phyloP scores from a whole-genome alignment of 2,329 filamentous ascomycete species.

The Colletotrichum echinochloae region DNA sequence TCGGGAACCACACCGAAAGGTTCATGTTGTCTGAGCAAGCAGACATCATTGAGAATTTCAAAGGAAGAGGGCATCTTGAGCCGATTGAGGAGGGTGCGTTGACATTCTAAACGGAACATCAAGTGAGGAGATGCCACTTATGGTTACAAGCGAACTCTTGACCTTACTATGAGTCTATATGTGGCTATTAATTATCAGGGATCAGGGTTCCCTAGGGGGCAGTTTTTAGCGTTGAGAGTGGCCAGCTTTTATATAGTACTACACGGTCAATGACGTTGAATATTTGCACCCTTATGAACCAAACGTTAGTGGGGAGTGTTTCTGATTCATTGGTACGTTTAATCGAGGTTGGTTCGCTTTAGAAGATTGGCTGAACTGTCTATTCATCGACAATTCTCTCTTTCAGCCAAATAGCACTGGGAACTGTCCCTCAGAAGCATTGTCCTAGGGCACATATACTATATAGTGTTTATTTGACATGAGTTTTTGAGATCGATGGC shows the following conservation, averaged over 20 bases:
- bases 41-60: slow-evolving; percentile 61
- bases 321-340: no score
- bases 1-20: slow-evolving; percentile 63
- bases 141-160: background rate
- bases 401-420: background rate
- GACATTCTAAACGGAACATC: slow-evolving; percentile 15
- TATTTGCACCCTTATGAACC: background rate
- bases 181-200: no score
- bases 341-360: background rate
- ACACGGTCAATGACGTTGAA: no score
- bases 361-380: background rate
- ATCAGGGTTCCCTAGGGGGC: no score
- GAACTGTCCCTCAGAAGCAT: background rate
- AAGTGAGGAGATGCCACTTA: background rate
- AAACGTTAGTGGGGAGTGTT: background rate
- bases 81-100: slow-evolving; percentile 54
- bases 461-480: background rate
- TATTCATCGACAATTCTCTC: background rate
- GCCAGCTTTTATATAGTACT: no score
- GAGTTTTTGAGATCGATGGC: background rate
- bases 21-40: slow-evolving; percentile 66
- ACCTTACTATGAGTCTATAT: background rate
- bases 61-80: slow-evolving; percentile 60
- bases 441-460: background rate
- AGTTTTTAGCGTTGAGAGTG: no score